Evolutionary conservation across 768 basidiomycete species (phyloP), one percentile per base, ranked within the genome.

Genomic region (Cyathus striatus): DNA sequence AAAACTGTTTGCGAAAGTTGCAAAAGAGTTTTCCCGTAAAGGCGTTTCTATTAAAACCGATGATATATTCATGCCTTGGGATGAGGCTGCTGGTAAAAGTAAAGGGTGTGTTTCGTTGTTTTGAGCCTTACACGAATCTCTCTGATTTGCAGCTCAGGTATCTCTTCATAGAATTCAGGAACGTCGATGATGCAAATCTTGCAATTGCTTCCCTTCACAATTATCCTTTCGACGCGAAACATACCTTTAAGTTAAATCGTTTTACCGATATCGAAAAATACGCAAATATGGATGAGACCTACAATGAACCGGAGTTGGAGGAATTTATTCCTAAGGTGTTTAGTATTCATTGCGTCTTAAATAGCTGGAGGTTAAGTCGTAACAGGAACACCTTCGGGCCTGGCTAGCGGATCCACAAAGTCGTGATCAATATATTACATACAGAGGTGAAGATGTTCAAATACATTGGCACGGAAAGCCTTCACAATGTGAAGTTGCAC

Each of bases 401-500:
- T 99, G 95, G 94, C 76, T 98, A 41, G 90, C 83, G 20, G 96
- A 99, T 65, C 72, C 81, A 18, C 83, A 85, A 62, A 92, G 93
- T 25, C 86, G 95, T 47, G 96, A 99, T 62, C 96, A 99, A 60
- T 92, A 92, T 69, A 84, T 90, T 44, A 93, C 90, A 27, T 93
- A 95, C 62, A 82, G 90, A 27, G 90, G 89, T 37, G 90, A 94
- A 54, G 88, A 94, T 49, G 90, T 94, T 41, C 76, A 84, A 50
- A 82, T 99, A 53, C 73, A 81, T 55, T 99, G 93, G 94, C 90
- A 93, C 54, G 90, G 91, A 39, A 89, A 90, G 52, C 86, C 88
- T 38, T 90, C 89, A 6, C 86, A 88, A 50, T 81, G 83, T 54
- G 90, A 93, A 60, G 55, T 87, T 35, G 86, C 88, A 2, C 72